Conservation (phyloP, 2,329 filamentous ascomycete species). For the Sordariomycetes sp. region DNA sequence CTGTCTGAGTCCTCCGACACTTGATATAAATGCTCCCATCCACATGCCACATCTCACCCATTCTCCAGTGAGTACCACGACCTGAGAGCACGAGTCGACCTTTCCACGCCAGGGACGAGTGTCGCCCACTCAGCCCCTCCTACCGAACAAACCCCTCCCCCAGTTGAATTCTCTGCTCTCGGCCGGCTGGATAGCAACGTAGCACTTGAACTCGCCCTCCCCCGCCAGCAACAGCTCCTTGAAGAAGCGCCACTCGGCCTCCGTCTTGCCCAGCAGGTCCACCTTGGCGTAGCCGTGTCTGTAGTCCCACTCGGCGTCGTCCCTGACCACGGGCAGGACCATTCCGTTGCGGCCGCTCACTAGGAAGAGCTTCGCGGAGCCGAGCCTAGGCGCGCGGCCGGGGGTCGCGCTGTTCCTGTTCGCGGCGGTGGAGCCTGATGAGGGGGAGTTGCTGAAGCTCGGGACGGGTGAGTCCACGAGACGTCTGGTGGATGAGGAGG, state of each 20-base stretch:
- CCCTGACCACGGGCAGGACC: not conserved
- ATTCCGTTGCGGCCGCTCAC: constrained; percentile 8
- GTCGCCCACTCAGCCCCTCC: not conserved
- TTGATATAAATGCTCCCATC: no score
- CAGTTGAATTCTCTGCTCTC: no score
- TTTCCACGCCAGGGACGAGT: no score
- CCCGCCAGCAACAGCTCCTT: constrained; percentile 16
- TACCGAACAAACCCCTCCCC: not conserved
- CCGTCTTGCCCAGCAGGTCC: constrained; percentile 13
- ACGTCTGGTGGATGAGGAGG: not conserved
- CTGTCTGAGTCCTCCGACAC: no score
- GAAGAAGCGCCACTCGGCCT: constrained; percentile 15
- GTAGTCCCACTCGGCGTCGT: constrained; percentile 14
- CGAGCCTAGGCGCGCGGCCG: constrained; percentile 11
- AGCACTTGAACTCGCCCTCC: constrained; percentile 13
- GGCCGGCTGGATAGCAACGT: constrained; percentile 10
- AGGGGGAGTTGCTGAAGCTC: constrained; percentile 2
- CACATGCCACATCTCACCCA: no score
- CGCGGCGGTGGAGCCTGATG: constrained; percentile 2
- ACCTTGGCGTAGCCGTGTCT: constrained; percentile 14
- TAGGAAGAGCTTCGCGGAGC: constrained; percentile 11
- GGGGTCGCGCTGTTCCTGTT: not conserved
- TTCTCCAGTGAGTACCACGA: no score
- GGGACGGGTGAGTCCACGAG: no score
- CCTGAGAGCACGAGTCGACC: no score